Evolutionary conservation across 345 rosid species (phyloP).

Genomic region (Cardiospermum halicacabum): DNA sequence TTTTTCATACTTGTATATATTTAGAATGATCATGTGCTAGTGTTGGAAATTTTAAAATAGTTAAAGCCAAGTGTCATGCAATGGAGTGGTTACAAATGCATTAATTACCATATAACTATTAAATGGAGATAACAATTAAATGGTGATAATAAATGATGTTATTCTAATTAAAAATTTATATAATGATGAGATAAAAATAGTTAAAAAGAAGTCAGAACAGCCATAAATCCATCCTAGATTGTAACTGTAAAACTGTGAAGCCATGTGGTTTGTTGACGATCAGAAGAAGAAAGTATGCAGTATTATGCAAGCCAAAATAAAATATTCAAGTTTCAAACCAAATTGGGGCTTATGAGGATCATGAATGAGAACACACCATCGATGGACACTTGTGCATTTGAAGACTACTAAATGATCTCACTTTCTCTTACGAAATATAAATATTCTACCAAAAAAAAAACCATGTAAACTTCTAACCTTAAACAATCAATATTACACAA

Average conservation of each 20-base stretch:
- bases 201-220: neutral
- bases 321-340: neutral
- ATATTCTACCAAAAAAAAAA: neutral
- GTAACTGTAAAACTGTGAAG: neutral
- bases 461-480: neutral
- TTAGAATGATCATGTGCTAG: too few relatives aligned
- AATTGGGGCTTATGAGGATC: neutral
- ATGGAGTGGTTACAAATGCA: too few relatives aligned
- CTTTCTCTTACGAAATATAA: neutral
- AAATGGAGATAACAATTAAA: too few relatives aligned
- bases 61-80: too few relatives aligned
- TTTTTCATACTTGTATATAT: too few relatives aligned
- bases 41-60: too few relatives aligned
- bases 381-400: neutral
- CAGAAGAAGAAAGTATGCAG: neutral
- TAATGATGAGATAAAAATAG: neutral
- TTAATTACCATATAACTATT: too few relatives aligned
- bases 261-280: neutral
- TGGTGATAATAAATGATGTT: too few relatives aligned
- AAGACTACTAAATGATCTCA: neutral
- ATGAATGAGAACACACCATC: neutral
- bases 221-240: neutral
- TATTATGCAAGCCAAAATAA: neutral
- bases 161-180: too few relatives aligned
- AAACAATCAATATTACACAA: neutral